phyloP scores from a whole-genome alignment of 192 early-diverging fungal species.

The Mortierella antarctica region DNA sequence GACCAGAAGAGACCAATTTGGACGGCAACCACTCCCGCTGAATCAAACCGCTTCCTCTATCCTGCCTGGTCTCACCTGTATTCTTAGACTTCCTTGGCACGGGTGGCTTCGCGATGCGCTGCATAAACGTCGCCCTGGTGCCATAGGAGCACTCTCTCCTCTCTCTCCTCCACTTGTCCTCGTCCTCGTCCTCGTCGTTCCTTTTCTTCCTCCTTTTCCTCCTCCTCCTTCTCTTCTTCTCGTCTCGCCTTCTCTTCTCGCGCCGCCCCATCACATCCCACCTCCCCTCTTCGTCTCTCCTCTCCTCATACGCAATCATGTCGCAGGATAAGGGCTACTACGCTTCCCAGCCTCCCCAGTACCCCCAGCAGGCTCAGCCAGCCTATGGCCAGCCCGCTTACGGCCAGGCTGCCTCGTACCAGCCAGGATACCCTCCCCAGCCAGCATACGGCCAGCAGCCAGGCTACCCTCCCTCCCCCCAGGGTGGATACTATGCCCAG shows the following conservation, averaged over 20 bases:
- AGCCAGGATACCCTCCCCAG: slow-evolving; percentile 32
- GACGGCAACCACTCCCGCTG: too few species aligned
- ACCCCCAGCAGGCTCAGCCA: slow-evolving; percentile 42
- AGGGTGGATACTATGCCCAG: slow-evolving; percentile 34
- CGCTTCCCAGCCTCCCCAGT: slow-evolving; percentile 50
- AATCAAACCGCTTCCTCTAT: too few species aligned
- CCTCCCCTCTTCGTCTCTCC: not conserved
- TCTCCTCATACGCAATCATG: not conserved
- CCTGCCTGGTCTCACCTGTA: too few species aligned
- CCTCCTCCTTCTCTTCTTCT: not conserved
- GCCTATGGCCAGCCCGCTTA: slow-evolving; percentile 48
- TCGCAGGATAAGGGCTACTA: slow-evolving; percentile 49
- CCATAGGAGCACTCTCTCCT: not conserved
- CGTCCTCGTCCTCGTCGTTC: not conserved
- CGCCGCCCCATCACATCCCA: not conserved
- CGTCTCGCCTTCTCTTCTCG: not conserved
- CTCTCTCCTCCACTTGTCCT: not conserved
- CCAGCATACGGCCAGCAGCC: slow-evolving; percentile 25
- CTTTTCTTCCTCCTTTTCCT: not conserved
- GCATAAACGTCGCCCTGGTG: too few species aligned
- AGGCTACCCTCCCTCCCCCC: slow-evolving; percentile 24
- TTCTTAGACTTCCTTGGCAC: not conserved
- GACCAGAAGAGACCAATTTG: too few species aligned
- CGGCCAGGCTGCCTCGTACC: slow-evolving; percentile 38
- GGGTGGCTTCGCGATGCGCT: not conserved